Percentiles rank a stretch among this genome's conserved stretches.
Conservation (phyloP, 31 red algal species). For the Odonthalia washingtoniensis region DNA sequence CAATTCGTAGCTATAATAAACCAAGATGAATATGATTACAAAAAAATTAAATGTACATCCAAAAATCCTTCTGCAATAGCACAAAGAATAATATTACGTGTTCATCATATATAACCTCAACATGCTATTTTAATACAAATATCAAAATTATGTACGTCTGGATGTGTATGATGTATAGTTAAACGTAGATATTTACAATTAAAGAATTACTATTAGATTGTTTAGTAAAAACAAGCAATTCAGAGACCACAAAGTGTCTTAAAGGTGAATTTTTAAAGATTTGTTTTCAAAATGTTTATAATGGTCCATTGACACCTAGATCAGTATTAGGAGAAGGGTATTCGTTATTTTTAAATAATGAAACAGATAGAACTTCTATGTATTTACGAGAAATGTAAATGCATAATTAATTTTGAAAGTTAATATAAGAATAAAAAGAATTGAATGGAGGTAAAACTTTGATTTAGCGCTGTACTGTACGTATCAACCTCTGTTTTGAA, state of each 20-base stretch:
- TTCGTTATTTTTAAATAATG: constrained; percentile 35
- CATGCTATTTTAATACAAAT: not conserved
- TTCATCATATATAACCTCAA: not conserved
- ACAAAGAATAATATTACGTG: not conserved
- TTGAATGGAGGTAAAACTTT: constrained; percentile 4
- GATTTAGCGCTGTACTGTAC: no score
- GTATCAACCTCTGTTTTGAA: no score
- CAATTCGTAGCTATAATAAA: no score
- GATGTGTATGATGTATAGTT: constrained; percentile 35
- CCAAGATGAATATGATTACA: not conserved
- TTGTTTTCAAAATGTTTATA: constrained; percentile 37
- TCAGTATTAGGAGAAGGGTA: constrained; percentile 51
- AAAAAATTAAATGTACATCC: not conserved
- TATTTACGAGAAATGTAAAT: constrained; percentile 62
- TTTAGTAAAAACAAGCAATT: constrained; percentile 15
- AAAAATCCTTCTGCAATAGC: not conserved
- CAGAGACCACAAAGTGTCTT: constrained; percentile 41
- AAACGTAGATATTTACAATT: constrained; percentile 36
- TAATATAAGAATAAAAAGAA: constrained; percentile 42
- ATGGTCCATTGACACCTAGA: constrained; percentile 32
- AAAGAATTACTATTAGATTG: constrained; percentile 24
- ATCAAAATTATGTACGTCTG: not conserved
- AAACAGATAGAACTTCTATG: not conserved
- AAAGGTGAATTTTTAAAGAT: constrained; percentile 58
- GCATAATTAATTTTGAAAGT: constrained; percentile 51